Base-by-base conservation (phyloP, 352 stramenopile species). In the Phytophthora constricta region DNA sequence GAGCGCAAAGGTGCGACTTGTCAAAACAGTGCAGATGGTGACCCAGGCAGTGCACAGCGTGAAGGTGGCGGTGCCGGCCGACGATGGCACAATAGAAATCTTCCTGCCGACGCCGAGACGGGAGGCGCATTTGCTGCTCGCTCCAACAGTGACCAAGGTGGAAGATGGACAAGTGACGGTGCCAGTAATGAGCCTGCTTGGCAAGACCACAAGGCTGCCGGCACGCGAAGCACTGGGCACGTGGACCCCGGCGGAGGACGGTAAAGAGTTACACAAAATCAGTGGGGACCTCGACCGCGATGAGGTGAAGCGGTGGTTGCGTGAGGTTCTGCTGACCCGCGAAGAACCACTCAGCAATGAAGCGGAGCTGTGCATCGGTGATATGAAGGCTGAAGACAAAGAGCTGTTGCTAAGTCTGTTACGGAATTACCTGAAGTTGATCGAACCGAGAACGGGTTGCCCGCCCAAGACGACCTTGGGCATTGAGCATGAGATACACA, bases 401-500 rank as follows among this genome's bases (percentile, higher is more conserved):
- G 54, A 62, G 20, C 19, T 47, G 4, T 25, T 62, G 16, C 9
- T 43, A 39, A 26, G 5, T 9, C 17, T 50, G 7, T n/a, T 50
- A 5, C 5, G 43, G 19, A 50, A 50, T 11, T 50, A 50, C 22
- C 43, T n/a, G 3, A 28, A 3, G 7, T n/a, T 50, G 9, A 9
- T 50, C 7, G 43, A 28, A 28, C 43, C 43, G 20, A 9, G 20
- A 17, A n/a, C 5, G 13, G 43, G 43, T 17, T 50, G 43, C 17
- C 43, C 43, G 5, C 43, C 43, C 3, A 28, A 10, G 17, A 50
- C 43, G 43, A 50, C 43, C n/a, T 17, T n/a, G 17, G 43, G 19
- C 4, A n/a, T 50, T 3, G 22, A 48, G 16, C 65, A 65, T 20
- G 27, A 60, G 50, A 75, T 75, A 37, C 16, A 60, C 17, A 75